Percentiles rank a stretch among this genome's conserved stretches.
phyloP scores from a whole-genome alignment of 371 early-diverging fungal species.

The Fennellomyces sp. region DNA sequence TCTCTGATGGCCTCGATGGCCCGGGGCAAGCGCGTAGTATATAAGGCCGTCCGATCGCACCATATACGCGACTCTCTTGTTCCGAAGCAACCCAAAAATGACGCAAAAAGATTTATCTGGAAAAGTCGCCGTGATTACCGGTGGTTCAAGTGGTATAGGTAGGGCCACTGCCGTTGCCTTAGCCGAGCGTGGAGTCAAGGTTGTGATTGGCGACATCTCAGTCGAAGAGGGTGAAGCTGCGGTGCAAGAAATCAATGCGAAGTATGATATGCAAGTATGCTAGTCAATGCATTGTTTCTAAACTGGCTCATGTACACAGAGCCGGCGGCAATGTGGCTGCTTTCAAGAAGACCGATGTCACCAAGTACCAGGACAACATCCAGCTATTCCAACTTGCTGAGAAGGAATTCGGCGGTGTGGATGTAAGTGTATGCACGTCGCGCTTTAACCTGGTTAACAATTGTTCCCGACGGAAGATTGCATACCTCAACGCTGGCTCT shows the following conservation, averaged over 20 bases:
- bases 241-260: conserved; percentile 32
- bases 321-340: conserved; percentile 26
- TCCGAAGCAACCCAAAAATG: neutral
- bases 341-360: conserved; percentile 59
- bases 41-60: too few species aligned
- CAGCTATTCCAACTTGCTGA: conserved; percentile 45
- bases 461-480: too few species aligned
- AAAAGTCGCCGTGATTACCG: conserved; percentile 60
- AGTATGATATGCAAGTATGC: neutral
- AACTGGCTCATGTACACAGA: conserved; percentile 5
- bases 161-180: conserved; percentile 54
- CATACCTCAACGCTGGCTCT: conserved; percentile 26
- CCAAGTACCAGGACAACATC: conserved; percentile 40
- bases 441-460: too few species aligned
- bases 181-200: conserved; percentile 52
- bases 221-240: conserved; percentile 40
- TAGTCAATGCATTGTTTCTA: too few species aligned
- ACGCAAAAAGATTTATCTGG: too few species aligned
- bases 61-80: too few species aligned
- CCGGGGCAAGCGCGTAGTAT: too few species aligned
- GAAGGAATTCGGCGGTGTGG: conserved; percentile 51
- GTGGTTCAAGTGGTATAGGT: conserved; percentile 67
- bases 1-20: too few species aligned
- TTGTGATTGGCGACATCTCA: conserved; percentile 64
- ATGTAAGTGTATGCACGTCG: conserved; percentile 3